These are phyloP conservation scores for Candida oleophila DNA, from an alignment of 805 yeast genomes.

Conservation along the genomic window DNA sequence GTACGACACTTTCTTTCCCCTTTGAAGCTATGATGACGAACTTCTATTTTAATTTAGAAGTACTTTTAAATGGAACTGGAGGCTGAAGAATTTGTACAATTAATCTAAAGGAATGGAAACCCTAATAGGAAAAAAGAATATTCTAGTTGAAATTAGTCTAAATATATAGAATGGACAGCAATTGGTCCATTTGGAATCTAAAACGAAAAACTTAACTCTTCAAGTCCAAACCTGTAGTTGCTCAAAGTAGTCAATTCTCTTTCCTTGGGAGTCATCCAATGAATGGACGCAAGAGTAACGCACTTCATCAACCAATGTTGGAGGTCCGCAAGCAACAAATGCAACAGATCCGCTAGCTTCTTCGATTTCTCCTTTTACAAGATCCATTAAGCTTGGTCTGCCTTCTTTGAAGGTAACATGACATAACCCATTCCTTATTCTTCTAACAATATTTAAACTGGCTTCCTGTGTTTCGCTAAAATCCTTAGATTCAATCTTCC, in stretches of 20 bases:
- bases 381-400: conserved; percentile 46
- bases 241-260: conserved; percentile 68
- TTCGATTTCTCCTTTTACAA: conserved; percentile 37
- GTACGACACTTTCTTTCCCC: too few species aligned
- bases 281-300: conserved; percentile 47
- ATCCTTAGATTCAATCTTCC: neutral
- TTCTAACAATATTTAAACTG: neutral
- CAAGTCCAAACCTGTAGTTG: conserved; percentile 70
- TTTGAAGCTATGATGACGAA: too few species aligned
- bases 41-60: too few species aligned
- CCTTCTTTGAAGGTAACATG: conserved; percentile 42
- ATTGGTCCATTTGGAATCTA: too few species aligned
- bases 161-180: too few species aligned
- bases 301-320: conserved; percentile 53
- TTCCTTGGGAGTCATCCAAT: conserved; percentile 31
- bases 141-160: too few species aligned
- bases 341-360: conserved; percentile 45
- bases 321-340: conserved; percentile 64
- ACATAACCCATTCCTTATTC: conserved; percentile 16
- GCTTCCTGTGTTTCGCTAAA: neutral
- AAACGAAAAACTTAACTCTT: too few species aligned
- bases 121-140: too few species aligned
- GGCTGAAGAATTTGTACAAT: too few species aligned
- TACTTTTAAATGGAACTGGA: too few species aligned
- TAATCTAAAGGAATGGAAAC: too few species aligned